A percentile compares a stretch with the other conserved stretches of the same genome.
These are phyloP conservation scores for Exophiala bonariae DNA, from an alignment of 2,329 filamentous ascomycete genomes.

Conservation along the genomic window DNA sequence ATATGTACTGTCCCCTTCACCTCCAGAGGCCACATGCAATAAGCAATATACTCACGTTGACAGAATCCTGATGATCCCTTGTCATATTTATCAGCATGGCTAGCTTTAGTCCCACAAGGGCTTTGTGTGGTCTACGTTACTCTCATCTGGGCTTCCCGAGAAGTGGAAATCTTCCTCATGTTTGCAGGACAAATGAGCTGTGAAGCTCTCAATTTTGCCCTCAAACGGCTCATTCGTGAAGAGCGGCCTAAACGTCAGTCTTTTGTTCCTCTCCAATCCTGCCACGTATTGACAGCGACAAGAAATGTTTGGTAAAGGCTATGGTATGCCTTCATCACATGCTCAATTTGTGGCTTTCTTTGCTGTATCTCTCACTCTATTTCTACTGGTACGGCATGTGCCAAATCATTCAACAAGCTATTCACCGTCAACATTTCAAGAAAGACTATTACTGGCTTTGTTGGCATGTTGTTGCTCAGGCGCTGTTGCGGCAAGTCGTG, in stretches of 20 bases:
- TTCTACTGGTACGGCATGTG: constrained; percentile 75
- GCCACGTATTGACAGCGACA: constrained; percentile 6
- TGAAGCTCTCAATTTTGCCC: constrained; percentile 82
- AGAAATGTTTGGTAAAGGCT: constrained; percentile 83
- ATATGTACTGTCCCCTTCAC: constrained; percentile 62
- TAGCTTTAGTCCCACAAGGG: constrained; percentile 89
- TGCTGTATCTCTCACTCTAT: constrained; percentile 78
- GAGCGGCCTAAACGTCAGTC: constrained; percentile 77
- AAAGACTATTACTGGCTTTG: constrained; percentile 60
- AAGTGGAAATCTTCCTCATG: constrained; percentile 85
- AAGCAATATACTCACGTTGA: constrained; percentile 12
- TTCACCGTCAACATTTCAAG: constrained; percentile 41
- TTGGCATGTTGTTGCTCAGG: constrained; percentile 63
- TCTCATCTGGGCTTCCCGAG: constrained; percentile 85
- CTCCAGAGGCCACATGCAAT: too few relatives aligned
- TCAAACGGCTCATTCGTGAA: constrained; percentile 91
- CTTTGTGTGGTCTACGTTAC: constrained; percentile 88
- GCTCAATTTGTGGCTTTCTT: constrained; percentile 95
- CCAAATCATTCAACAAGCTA: constrained; percentile 38
- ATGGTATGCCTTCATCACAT: constrained; percentile 96
- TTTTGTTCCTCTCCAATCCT: too few relatives aligned
- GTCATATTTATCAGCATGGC: constrained; percentile 87
- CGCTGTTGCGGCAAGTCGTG: constrained; percentile 74
- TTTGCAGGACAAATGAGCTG: constrained; percentile 89
- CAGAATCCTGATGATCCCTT: constrained; percentile 83